Percentiles rank a stretch among this genome's conserved stretches.
These are phyloP conservation scores for Cunninghamia lanceolata DNA, from an alignment of 75 land plant genomes.

Conservation along the genomic window DNA sequence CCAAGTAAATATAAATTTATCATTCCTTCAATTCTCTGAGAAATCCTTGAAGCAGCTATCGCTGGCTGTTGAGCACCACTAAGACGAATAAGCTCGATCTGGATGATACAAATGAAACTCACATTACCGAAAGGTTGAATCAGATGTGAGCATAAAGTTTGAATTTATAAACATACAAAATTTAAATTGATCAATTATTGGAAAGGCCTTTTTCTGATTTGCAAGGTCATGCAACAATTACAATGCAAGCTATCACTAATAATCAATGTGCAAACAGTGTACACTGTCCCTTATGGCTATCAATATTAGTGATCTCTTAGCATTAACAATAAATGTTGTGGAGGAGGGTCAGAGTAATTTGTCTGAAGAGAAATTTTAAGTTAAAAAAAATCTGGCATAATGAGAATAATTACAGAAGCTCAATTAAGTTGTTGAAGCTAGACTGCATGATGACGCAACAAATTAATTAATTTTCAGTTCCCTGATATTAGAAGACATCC, in stretches of 20 bases:
- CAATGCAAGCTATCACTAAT: neutral
- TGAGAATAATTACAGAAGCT: neutral
- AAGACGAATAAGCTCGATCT: slow-evolving; percentile 80
- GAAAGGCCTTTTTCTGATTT: neutral
- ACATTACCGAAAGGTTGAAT: neutral
- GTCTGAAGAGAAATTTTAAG: neutral
- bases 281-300: neutral
- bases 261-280: neutral
- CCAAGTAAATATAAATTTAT: slow-evolving; percentile 23
- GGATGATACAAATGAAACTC: slow-evolving; percentile 16
- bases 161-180: neutral
- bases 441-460: neutral
- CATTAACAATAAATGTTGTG: neutral
- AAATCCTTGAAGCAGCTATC: slow-evolving; percentile 59
- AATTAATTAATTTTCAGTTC: neutral
- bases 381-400: neutral
- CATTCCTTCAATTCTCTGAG: slow-evolving; percentile 43
- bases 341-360: neutral
- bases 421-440: neutral
- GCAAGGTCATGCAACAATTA: neutral
- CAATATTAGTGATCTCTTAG: neutral
- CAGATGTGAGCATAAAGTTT: neutral
- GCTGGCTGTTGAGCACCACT: slow-evolving; percentile 57
- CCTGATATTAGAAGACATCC: neutral
- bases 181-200: neutral